Conservation (phyloP, 805 yeast species). For the Lipomyces anomalus region DNA sequence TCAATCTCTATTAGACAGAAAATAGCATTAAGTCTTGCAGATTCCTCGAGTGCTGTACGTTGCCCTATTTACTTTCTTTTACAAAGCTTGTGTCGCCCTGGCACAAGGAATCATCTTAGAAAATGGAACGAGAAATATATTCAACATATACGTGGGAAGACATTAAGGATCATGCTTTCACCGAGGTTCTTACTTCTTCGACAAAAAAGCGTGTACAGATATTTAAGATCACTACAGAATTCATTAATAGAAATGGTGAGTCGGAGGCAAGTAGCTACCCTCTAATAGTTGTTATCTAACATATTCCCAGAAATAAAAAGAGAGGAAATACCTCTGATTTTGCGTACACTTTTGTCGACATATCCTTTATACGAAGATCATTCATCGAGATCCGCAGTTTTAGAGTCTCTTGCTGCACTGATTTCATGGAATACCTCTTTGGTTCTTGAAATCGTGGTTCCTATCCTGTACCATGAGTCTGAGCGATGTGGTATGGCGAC, state of each 20-base stretch:
- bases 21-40: too few species aligned
- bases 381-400: conserved; percentile 19
- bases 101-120: too few species aligned
- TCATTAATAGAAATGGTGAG: conserved; percentile 15
- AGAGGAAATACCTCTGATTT: conserved; percentile 12
- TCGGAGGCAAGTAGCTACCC: too few species aligned
- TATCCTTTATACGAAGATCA: conserved; percentile 23
- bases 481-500: conserved; percentile 17
- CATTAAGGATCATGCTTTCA: conserved; percentile 9
- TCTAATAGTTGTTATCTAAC: too few species aligned
- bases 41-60: too few species aligned
- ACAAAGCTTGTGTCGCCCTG: too few species aligned
- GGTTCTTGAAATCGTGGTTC: conserved; percentile 6
- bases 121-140: too few species aligned
- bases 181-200: conserved; percentile 21
- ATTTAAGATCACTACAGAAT: conserved; percentile 12
- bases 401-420: conserved; percentile 9
- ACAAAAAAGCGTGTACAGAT: conserved; percentile 15
- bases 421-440: conserved; percentile 1
- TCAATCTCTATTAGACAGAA: too few species aligned
- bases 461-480: conserved; percentile 13
- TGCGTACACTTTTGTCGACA: conserved; percentile 19
- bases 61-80: too few species aligned
- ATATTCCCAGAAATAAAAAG: conserved; percentile 6
- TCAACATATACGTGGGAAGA: conserved; percentile 13